Evolutionary conservation across 805 yeast genomes (phyloP), one percentile per base, ranked within the genome.

Genomic region (Saturnispora serradocipensis): DNA sequence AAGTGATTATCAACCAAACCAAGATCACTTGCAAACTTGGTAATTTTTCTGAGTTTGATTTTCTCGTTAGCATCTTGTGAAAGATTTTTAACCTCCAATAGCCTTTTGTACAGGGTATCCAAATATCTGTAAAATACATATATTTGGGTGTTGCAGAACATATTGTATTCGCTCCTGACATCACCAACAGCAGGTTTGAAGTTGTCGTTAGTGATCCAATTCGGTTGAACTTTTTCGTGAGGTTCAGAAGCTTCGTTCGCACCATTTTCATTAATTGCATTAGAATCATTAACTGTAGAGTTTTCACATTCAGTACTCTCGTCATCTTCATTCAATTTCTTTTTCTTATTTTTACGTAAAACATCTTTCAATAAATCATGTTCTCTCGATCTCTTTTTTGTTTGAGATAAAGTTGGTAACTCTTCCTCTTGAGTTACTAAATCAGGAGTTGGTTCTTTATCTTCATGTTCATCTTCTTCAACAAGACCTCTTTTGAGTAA

Each of bases 101-200:
- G 72, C 59, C 99, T 79, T 61, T 81, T 86, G 65, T 88, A 91
- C 22, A 93, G 68, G 2, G 88, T 86, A 56, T 87, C 81, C 64
- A 90, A 72, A 59, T 86, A 85, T 59, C 99, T 86, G 78, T 89
- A 80, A 60, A 93, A 89, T 34, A 89, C 86, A 63, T 93, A 93
- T 38, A 90, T 78, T 52, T 90, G 82, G 4, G 96, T 84, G 67
- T 91, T 90, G 55, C 87, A 88, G 72, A 91, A 93, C 60, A 90
- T 67, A 65, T 89, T 90, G 72, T 71, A 88, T 46, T 74, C 77
- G 30, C 71, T 72, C 60, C 90, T 77, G 51, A 53, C 55, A n/a
- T 57, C 59, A 50, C 71, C 71, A 13, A 54, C 49, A 24, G 59
- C 49, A 9, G 56, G 54, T 34, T 22, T 46, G 34, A 48, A 40